phyloP scores from a whole-genome alignment of 371 early-diverging fungal species.

The Choanephora cucurbitarum region DNA sequence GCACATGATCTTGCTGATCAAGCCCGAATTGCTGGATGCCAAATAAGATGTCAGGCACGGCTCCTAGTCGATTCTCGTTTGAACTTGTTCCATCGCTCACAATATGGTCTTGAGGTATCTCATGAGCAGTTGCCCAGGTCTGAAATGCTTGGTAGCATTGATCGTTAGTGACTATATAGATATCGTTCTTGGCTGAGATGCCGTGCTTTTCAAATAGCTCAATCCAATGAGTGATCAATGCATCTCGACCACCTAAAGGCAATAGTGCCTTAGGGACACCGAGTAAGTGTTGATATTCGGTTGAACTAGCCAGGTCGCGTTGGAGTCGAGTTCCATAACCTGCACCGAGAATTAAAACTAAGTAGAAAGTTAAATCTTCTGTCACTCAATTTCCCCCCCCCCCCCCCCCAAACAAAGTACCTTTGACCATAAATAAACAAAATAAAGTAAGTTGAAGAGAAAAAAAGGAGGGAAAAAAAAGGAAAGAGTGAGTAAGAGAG shows the following conservation, averaged over 20 bases:
- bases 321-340: constrained; percentile 64
- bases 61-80: constrained; percentile 61
- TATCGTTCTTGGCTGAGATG: constrained; percentile 20
- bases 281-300: constrained; percentile 38
- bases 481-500: no score
- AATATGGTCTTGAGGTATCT: constrained; percentile 45
- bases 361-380: no score
- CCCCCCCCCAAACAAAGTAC: no score
- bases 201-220: constrained; percentile 34
- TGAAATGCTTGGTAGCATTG: constrained; percentile 43
- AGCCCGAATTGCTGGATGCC: constrained; percentile 46
- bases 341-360: constrained; percentile 58
- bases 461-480: no score
- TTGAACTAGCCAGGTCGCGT: constrained; percentile 35
- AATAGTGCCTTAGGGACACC: constrained; percentile 56
- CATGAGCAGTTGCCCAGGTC: constrained; percentile 47
- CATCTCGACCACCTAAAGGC: constrained; percentile 49
- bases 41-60: constrained; percentile 57
- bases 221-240: constrained; percentile 57
- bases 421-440: no score
- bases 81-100: constrained; percentile 54
- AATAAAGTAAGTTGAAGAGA: no score
- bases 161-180: constrained; percentile 53
- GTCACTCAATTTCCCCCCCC: no score
- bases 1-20: constrained; percentile 26